phyloP scores from a whole-genome alignment of 148 eudicot genomes.

The Rhododendron kiyosumense region DNA sequence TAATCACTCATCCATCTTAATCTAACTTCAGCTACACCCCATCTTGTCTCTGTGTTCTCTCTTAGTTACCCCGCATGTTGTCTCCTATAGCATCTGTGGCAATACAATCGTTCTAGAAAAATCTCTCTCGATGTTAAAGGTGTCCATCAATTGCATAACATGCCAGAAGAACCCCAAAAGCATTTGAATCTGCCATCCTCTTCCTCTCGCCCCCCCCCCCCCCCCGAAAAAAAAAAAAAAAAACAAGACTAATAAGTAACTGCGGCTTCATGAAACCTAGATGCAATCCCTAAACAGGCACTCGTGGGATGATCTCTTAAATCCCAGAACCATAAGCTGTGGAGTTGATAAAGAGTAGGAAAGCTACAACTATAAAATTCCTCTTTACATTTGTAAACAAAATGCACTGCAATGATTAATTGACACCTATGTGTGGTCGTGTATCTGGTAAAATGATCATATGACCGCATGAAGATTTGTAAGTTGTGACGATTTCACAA shows the following conservation, averaged over 20 bases:
- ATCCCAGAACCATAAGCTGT: not conserved
- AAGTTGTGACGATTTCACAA: not conserved
- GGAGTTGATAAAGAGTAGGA: not conserved
- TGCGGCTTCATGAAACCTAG: not conserved
- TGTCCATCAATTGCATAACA: too few species aligned
- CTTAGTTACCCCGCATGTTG: not conserved
- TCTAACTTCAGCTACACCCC: not conserved
- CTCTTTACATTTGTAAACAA: not conserved
- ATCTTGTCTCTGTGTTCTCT: not conserved
- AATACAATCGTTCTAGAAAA: not conserved
- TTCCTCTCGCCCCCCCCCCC: too few species aligned
- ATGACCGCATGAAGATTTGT: not conserved
- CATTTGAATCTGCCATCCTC: too few species aligned
- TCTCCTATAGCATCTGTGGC: not conserved
- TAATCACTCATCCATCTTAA: not conserved
- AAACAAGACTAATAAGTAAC: not conserved
- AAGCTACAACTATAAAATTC: not conserved
- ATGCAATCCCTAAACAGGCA: not conserved
- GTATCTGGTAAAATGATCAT: not conserved
- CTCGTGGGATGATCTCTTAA: not conserved
- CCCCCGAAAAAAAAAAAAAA: too few species aligned
- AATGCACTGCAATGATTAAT: not conserved
- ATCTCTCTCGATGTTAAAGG: too few species aligned
- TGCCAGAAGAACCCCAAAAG: too few species aligned
- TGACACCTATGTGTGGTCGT: not conserved